Evolutionary conservation across 2,329 filamentous ascomycete genomes (phyloP).

Genomic region (Clarireedia sp.): DNA sequence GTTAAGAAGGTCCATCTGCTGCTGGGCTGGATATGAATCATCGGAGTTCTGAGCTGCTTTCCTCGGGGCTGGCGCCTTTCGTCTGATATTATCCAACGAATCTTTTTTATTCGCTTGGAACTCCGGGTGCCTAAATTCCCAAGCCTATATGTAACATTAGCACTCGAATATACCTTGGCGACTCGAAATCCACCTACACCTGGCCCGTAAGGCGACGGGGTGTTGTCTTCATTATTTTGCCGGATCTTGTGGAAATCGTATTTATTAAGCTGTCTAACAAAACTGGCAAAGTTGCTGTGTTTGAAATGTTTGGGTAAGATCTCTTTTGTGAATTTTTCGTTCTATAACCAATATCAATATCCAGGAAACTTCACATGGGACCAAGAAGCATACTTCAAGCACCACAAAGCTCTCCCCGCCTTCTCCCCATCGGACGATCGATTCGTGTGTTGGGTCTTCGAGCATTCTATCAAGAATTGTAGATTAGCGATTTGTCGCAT

Average conservation of each 20-base stretch:
- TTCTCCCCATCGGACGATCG: conserved; percentile 92
- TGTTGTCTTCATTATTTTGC: conserved; percentile 79
- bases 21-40: conserved; percentile 55
- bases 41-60: conserved; percentile 57
- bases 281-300: conserved; percentile 96
- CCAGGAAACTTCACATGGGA: neutral
- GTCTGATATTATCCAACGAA: conserved; percentile 88
- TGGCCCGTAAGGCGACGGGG: conserved; percentile 71
- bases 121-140: conserved; percentile 97
- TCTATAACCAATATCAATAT: conserved; percentile 44
- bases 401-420: conserved; percentile 95
- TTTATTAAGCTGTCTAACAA: conserved; percentile 92
- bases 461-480: conserved; percentile 65
- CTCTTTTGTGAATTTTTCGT: conserved; percentile 95
- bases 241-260: conserved; percentile 98
- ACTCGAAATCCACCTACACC: conserved; percentile 47
- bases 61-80: conserved; percentile 86
- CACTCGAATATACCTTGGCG: neutral
- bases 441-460: conserved; percentile 86
- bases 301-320: conserved; percentile 99
- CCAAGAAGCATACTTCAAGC: conserved; percentile 61
- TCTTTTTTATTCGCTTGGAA: conserved; percentile 96
- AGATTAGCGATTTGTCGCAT: conserved; percentile 21
- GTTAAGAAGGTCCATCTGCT: conserved; percentile 84
- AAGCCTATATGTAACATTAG: conserved; percentile 50